Base-by-base conservation (phyloP, 1,284 basidiomycete species). In the Rhodotorula sp. region DNA sequence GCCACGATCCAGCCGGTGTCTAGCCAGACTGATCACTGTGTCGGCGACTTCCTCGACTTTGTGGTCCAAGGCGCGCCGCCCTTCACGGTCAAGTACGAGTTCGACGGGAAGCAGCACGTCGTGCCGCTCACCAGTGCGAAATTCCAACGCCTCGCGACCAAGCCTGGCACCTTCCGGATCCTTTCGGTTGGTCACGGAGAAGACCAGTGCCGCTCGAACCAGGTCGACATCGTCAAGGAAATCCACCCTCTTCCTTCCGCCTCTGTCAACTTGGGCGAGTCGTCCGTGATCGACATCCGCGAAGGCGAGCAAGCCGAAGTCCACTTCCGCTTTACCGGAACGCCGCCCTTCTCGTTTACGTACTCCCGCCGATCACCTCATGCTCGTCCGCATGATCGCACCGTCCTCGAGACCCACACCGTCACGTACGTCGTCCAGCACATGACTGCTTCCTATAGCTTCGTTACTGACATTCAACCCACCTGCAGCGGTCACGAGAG, bases 41-140 rank as follows among this genome's bases (percentile, higher is more conserved):
- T 93, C 15, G 96, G 95, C 39, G 95, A 98, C 77, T 86, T 88
- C 62, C 86, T 92, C 16, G 92, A 93, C 76, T 98, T 96, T 85
- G 88, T 95, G 79, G 84, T 99, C 26, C 93, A 97, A 82, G 96
- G 96, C 64, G 91, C 88, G 60, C 89, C 95, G n/a, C 95, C 96
- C 3, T 99, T 96, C 94, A 90, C 89, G 8, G 88, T 99, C 68
- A 89, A 89, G 88, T 94, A 97, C 82, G 87, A 88, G 59, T 88
- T 94, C 81, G 90, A 92, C 74, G 88, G 89, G 62, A 91, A 90
- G 80, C 80, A 85, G 26, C 86, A 91, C 77, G 87, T 86, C 5
- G 91, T 92, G 70, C 89, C 90, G 70, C 89, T 89, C 16, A 89
- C 88, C 75, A 85, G 86, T 29, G 90, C 65, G 91, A 89, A 91